Conservation (phyloP, 345 rosid species). For the Eucalyptus marginata region DNA sequence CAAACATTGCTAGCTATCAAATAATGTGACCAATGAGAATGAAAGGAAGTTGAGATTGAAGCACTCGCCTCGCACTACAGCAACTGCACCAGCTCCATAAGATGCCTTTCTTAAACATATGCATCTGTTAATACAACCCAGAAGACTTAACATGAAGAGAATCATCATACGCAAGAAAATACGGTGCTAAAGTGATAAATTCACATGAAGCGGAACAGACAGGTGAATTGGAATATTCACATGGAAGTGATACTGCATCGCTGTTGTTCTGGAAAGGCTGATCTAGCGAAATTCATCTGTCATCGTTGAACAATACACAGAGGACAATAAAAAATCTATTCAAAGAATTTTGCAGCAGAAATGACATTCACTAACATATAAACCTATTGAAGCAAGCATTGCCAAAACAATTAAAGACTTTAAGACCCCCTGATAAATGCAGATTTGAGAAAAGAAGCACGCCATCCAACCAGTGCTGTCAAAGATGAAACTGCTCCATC, state of each 20-base stretch:
- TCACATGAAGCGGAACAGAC: neutral
- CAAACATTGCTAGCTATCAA: neutral
- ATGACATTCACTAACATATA: neutral
- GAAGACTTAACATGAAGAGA: neutral
- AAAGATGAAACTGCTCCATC: neutral
- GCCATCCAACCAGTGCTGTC: neutral
- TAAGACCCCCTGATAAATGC: neutral
- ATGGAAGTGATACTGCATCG: neutral
- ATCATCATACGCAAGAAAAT: neutral
- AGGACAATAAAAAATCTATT: neutral
- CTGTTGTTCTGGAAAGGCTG: neutral
- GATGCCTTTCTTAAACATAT: neutral
- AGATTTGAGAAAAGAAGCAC: neutral
- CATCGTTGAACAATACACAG: neutral
- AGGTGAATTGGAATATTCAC: neutral
- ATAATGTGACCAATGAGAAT: neutral
- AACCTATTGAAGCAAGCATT: neutral
- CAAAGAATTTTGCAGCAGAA: neutral
- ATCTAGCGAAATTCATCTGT: neutral
- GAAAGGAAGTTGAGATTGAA: neutral
- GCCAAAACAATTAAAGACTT: neutral
- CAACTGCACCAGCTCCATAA: neutral
- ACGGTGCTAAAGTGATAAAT: neutral
- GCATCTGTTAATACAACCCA: neutral
- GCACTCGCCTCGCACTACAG: neutral